Percentiles rank a stretch among this genome's conserved stretches.
These are phyloP conservation scores for Coprinellus micaceus DNA, from an alignment of 768 basidiomycete species.

Conservation along the genomic window DNA sequence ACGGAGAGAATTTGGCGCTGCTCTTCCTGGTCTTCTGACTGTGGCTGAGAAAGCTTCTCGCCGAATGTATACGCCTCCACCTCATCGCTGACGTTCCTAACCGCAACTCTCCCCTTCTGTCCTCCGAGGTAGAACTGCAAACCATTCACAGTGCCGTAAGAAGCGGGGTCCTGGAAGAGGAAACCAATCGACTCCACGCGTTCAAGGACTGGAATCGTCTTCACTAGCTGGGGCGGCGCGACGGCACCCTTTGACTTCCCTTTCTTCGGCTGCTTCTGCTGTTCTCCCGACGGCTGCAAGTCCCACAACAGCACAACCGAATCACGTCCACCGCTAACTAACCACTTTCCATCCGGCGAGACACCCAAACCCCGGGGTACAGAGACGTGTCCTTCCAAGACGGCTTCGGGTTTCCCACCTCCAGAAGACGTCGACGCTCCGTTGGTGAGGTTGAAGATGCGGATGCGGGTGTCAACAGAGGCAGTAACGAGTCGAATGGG, in stretches of 20 bases:
- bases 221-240: constrained; percentile 56
- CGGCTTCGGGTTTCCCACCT: constrained; percentile 61
- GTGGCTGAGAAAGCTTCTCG: constrained; percentile 45
- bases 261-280: constrained; percentile 27
- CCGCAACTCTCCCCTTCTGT: constrained; percentile 77
- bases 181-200: constrained; percentile 85
- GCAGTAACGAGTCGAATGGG: constrained; percentile 85
- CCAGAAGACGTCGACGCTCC: constrained; percentile 53
- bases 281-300: constrained; percentile 38
- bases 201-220: constrained; percentile 81
- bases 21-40: constrained; percentile 59
- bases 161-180: constrained; percentile 38
- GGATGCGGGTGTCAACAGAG: constrained; percentile 86
- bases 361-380: constrained; percentile 90
- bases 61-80: constrained; percentile 58
- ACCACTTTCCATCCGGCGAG: constrained; percentile 81
- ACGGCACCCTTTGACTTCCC: constrained; percentile 47
- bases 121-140: constrained; percentile 86
- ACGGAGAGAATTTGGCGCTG: constrained; percentile 81
- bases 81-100: constrained; percentile 76
- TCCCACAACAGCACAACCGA: constrained; percentile 94
- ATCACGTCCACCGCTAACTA: constrained; percentile 89
- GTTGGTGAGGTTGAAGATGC: constrained; percentile 85
- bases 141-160: constrained; percentile 37
- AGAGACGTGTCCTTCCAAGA: constrained; percentile 94